A percentile compares a stretch with the other conserved stretches of the same genome.
Conservation (phyloP, 768 basidiomycete species). For the Stropharia rugosoannulata region DNA sequence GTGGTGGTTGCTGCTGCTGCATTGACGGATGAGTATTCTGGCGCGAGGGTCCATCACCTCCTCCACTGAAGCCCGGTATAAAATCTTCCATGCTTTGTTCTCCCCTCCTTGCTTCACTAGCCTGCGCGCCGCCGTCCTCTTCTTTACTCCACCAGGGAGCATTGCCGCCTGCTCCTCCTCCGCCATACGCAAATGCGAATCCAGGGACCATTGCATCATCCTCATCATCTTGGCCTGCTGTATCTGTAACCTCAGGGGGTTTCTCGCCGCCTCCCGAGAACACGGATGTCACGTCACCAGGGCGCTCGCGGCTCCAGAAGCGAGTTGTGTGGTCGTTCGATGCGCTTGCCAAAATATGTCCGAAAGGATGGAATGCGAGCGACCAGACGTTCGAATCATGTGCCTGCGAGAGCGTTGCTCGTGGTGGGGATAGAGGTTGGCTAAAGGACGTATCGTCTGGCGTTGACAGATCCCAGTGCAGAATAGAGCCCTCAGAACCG, state of each 20-base stretch:
- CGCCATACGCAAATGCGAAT: conserved; percentile 47
- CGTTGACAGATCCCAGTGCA: conserved; percentile 89
- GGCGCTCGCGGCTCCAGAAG: conserved; percentile 96
- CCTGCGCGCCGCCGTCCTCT: conserved; percentile 31
- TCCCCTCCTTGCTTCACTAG: conserved; percentile 19
- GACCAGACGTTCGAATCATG: conserved; percentile 99
- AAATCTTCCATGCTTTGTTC: conserved; percentile 49
- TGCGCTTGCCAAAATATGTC: conserved; percentile 89
- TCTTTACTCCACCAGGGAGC: conserved; percentile 44
- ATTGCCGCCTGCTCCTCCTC: conserved; percentile 23
- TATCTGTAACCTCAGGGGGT: conserved; percentile 67
- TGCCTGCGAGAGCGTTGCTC: conserved; percentile 88
- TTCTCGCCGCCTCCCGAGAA: conserved; percentile 84
- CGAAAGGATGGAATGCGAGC: conserved; percentile 92
- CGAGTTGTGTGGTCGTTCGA: conserved; percentile 99
- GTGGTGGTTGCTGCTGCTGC: conserved; percentile 47
- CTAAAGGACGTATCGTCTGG: conserved; percentile 47
- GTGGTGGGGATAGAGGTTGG: conserved; percentile 53
- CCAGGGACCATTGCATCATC: conserved; percentile 77
- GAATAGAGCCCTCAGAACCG: conserved; percentile 89
- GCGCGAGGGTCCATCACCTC: conserved; percentile 10
- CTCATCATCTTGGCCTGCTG: conserved; percentile 65
- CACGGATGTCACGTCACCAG: conserved; percentile 76
- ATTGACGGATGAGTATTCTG: conserved; percentile 28
- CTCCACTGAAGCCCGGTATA: conserved; percentile 63